phyloP scores from a whole-genome alignment of 2,329 filamentous ascomycete genomes.

The Lachnellula occidentalis region DNA sequence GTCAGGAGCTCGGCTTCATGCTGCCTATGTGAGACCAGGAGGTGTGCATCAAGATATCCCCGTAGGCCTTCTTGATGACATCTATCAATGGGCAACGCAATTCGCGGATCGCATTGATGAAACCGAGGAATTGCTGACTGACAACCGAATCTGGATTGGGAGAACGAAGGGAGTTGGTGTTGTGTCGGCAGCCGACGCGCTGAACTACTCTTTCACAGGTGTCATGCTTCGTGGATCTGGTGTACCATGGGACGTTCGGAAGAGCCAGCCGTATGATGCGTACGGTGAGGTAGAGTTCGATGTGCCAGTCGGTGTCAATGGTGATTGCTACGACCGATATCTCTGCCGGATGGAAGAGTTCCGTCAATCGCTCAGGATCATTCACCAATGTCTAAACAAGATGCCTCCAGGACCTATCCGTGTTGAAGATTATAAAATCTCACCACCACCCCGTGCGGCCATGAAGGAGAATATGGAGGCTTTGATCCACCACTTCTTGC shows the following conservation, averaged over 20 bases:
- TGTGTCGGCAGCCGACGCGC: constrained; percentile 83
- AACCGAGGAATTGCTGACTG: constrained; percentile 96
- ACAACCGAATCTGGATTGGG: constrained; percentile 99
- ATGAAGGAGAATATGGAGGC: constrained; percentile 99
- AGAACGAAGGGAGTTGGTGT: constrained; percentile 88
- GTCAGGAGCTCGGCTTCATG: constrained; percentile 93
- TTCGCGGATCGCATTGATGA: constrained; percentile 98
- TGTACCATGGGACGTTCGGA: constrained; percentile 93
- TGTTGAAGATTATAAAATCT: constrained; percentile 98
- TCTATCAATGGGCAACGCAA: constrained; percentile 99
- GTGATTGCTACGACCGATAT: constrained; percentile 99
- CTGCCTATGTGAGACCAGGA: constrained; percentile 92
- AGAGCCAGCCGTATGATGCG: constrained; percentile 94
- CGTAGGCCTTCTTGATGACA: constrained; percentile 90
- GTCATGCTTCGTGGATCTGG: constrained; percentile 98
- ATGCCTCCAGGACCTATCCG: constrained; percentile 93
- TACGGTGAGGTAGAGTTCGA: constrained; percentile 98
- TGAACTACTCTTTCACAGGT: constrained; percentile 94
- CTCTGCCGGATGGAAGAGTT: constrained; percentile 99
- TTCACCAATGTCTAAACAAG: constrained; percentile 98
- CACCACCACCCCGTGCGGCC: constrained; percentile 87
- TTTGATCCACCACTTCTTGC: constrained; percentile 96
- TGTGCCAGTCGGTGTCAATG: constrained; percentile 91
- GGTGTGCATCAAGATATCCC: constrained; percentile 96
- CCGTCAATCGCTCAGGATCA: constrained; percentile 94